A percentile compares a stretch with the other conserved stretches of the same genome.
Conservation (phyloP, 73 alveolate genomes). For the Urostyla sp. region DNA sequence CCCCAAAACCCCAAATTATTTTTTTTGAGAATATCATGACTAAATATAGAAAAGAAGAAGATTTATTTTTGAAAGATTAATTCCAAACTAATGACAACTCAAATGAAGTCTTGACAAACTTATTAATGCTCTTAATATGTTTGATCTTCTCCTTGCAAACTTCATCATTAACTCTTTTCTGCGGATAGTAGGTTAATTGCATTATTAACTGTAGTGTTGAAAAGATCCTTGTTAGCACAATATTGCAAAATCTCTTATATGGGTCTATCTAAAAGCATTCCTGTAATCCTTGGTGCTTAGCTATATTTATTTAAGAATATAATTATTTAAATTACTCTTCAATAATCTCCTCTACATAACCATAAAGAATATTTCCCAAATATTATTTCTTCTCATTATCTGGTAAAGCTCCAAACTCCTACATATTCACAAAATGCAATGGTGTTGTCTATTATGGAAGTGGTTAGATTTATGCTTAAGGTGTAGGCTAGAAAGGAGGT, state of each 20-base stretch:
- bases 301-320: not conserved
- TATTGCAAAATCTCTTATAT: constrained; percentile 1
- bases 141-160: no score
- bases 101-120: no score
- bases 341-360: not conserved
- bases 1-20: no score
- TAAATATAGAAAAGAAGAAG: no score
- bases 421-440: not conserved
- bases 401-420: not conserved
- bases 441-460: not conserved
- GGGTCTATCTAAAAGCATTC: constrained; percentile 32
- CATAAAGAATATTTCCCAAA: constrained; percentile 34
- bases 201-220: constrained; percentile 11
- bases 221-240: constrained; percentile 27
- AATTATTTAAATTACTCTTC: not conserved
- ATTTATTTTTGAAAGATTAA: no score
- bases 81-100: no score
- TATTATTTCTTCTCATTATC: constrained; percentile 10
- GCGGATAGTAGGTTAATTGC: no score
- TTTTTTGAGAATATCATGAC: no score
- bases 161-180: no score
- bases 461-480: not conserved
- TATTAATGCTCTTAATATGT: no score
- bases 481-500: not conserved
- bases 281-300: constrained; percentile 45